Evolutionary conservation across 768 basidiomycete species (phyloP).

Genomic region (Kwoniella mangroviensis): DNA sequence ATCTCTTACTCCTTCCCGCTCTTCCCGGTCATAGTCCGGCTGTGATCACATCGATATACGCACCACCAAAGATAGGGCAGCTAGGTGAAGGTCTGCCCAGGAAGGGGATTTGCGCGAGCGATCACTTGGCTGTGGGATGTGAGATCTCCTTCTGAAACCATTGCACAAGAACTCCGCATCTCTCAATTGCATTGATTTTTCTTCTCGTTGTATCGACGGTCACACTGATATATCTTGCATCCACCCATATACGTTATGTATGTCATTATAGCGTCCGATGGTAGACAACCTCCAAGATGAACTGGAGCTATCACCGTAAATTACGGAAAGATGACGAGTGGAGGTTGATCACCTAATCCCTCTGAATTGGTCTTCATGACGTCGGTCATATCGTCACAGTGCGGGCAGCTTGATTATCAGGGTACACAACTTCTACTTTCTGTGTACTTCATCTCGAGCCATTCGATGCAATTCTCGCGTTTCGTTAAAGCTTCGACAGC

Average conservation of each 20-base stretch:
- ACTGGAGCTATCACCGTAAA: not conserved
- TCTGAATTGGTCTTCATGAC: conserved; percentile 5
- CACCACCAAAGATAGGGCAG: conserved; percentile 66
- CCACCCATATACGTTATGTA: too few species aligned
- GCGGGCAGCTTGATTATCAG: too few species aligned
- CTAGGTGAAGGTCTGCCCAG: conserved; percentile 78
- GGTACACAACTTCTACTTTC: too few species aligned
- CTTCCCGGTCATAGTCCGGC: conserved; percentile 32
- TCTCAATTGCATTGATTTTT: too few species aligned
- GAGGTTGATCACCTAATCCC: conserved; percentile 1
- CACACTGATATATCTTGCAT: too few species aligned
- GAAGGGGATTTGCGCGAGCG: conserved; percentile 77
- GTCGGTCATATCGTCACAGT: not conserved
- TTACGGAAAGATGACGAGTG: not conserved
- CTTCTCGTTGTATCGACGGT: too few species aligned
- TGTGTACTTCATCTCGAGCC: too few species aligned
- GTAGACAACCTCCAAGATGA: not conserved
- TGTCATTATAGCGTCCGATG: not conserved
- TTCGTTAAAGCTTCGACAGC: not conserved
- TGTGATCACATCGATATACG: conserved; percentile 65
- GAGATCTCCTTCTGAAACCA: conserved; percentile 58
- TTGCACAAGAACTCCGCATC: not conserved
- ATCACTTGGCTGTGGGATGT: conserved; percentile 79
- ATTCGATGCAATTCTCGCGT: too few species aligned
- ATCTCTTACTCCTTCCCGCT: conserved; percentile 72